Conservation (phyloP, 2,329 filamentous ascomycete species). For the Phyllachora maydis region DNA sequence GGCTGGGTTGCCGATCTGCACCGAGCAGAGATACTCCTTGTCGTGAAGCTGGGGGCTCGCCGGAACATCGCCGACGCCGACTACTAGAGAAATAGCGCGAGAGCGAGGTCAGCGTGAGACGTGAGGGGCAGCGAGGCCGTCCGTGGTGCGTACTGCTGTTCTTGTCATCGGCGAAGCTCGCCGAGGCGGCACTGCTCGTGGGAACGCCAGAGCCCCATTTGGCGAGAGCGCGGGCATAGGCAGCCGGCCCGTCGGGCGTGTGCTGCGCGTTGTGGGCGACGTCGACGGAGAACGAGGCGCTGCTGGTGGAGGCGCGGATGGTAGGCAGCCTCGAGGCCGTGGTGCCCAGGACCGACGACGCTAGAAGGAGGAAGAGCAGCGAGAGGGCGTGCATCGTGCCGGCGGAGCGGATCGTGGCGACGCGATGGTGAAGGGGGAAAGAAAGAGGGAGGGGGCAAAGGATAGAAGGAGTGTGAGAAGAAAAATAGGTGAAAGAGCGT, state of each 20-base stretch:
- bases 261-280: conserved; percentile 12
- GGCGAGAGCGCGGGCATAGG: conserved; percentile 12
- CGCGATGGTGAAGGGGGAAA: no score
- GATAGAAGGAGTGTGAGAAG: no score
- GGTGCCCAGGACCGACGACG: no score
- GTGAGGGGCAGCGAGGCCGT: not conserved
- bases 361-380: no score
- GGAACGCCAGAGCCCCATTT: conserved; percentile 16
- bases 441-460: no score
- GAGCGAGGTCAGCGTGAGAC: not conserved
- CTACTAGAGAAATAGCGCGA: no score
- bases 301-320: no score
- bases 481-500: no score
- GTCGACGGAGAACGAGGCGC: conserved; percentile 3
- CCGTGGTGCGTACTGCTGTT: conserved; percentile 1
- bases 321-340: no score
- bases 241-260: conserved; percentile 10
- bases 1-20: conserved; percentile 4
- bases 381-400: no score
- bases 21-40: conserved; percentile 22
- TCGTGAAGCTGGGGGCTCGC: conserved; percentile 18
- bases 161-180: conserved; percentile 2
- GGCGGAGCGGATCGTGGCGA: no score
- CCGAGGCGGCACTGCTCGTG: conserved; percentile 5
- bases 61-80: conserved; percentile 7